Base-by-base conservation (phyloP, 2,329 filamentous ascomycete genomes). In the Parastagonospora nodorum region DNA sequence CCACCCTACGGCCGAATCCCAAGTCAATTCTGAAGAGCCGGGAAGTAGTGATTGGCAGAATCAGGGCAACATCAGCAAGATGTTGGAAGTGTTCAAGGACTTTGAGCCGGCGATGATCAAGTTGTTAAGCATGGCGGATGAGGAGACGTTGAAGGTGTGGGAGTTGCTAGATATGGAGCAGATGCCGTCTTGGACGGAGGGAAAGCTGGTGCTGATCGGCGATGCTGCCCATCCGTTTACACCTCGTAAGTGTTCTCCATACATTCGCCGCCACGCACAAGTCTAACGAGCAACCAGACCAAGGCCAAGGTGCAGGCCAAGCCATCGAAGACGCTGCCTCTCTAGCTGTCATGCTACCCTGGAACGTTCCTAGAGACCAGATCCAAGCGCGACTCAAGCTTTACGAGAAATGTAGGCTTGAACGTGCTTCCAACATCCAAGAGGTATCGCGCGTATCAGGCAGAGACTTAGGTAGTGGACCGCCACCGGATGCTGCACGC, bases 201-300 rank as follows among this genome's bases (percentile, higher is more conserved):
- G 71, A 0, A 78, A 75, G 5, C 64, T 88, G 14, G 84, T 79
- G 1, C 67, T 88, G 0, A 68, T 89, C 0, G 87, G 87, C 0
- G 87, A 89, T 63, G 85, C 87, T 0, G 87, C 85, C 0, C 87
- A 90, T 64, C 85, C 87, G 0, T 88, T 89, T 60, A 73, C 85
- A 0, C 87, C 85, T 11, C 81, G 78, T 80, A 66, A 68, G 77
- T 68, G 19, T 24, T 24, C 19, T 24, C 19, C 19, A 24, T 5
- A 24, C 19, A 24, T 24, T 24, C 19, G 19, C 19, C 19, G 19
- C 19, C 19, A 24, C 19, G 19, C 19, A 24, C 5, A 24, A 24
- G 5, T 24, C 19, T 24, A 24, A 24, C 19, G 19, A n/a, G 2
- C 4, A 2, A 16, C 10, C 27, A 72, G 72, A 84, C 53, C 83